Evolutionary conservation across 768 basidiomycete genomes (phyloP), one percentile per base, ranked within the genome.

Genomic region (Dentipellis fragilis): DNA sequence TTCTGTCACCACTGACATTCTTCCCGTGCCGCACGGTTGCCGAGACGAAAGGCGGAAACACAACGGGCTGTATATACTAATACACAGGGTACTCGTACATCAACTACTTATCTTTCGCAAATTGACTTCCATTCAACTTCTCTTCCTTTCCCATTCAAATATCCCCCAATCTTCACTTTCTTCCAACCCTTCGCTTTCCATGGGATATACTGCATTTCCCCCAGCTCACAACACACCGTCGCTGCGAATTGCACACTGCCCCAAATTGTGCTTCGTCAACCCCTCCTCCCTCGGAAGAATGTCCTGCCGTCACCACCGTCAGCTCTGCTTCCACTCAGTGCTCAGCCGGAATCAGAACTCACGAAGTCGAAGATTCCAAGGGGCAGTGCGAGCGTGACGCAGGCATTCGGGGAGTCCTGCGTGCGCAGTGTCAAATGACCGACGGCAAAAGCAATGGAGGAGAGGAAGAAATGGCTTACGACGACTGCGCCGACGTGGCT

Each of bases 351-450:
- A 49, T 4, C 48, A 10, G 7, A 48, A 67, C 80, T 58, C 50
- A 84, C 84, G 62, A 81, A 75, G 42, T 87, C 83, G 62, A 90
- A 90, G 57, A 90, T 90, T 2, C 80, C 86, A n/a, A 84, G 74
- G 4, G 87, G 87, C 3, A 90, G 73, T 0, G 77, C 86, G 19
- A 90, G 69, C 0, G 85, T 87, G 5, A 88, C 84, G 61, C 85
- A 87, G 1, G 87, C 86, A 60, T 89, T 89, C 1, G 87, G 86
- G 4, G 84, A 85, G 66, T 87, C 85, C 83, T 83, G 52, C 57
- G 42, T 7, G 35, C 16, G 4, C 4, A 49, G 55, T 3, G 6
- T 29, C 3, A 29, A 6, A 29, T 29, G 6, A 3, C 3, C 3
- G 29, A 29, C 3, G 29, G 29, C 29, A 6, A 29, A 6, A 29